phyloP scores from a whole-genome alignment of 495 filamentous ascomycete species.

The Friedmanniomyces endolithicus region DNA sequence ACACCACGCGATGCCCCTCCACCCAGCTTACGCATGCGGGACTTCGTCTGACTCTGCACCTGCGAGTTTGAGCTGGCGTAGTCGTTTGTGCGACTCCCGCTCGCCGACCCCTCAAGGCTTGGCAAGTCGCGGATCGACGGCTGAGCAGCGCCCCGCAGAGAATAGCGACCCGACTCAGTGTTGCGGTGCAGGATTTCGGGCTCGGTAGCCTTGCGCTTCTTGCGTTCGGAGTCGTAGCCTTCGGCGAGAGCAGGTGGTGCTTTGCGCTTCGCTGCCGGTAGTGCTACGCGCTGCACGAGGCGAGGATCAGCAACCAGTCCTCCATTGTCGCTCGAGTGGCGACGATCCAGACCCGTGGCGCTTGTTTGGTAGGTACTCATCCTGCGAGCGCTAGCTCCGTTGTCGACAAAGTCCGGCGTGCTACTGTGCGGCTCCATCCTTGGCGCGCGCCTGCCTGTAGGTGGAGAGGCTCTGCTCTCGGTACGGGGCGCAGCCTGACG shows the following conservation, averaged over 20 bases:
- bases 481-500: not conserved
- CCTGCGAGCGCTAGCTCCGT: not conserved
- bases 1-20: conserved; percentile 2
- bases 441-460: not conserved
- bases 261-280: not conserved
- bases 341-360: conserved; percentile 1
- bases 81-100: not conserved
- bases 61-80: not conserved
- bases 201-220: conserved; percentile 1
- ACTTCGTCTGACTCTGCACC: not conserved
- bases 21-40: conserved; percentile 14
- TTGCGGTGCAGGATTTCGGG: not conserved
- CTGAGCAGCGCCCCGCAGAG: conserved; percentile 1
- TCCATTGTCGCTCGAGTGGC: not conserved
- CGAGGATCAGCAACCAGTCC: conserved; percentile 4
- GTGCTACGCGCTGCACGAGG: not conserved
- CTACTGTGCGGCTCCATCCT: conserved; percentile 2
- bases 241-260: not conserved
- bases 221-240: conserved; percentile 5
- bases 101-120: not conserved
- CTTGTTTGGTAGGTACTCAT: conserved; percentile 5
- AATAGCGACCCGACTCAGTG: not conserved
- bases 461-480: not conserved
- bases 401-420: conserved; percentile 13
- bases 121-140: conserved; percentile 14